Evolutionary conservation across 2,329 filamentous ascomycete genomes (phyloP).

Genomic region (Tolypocladium ovalisporum): DNA sequence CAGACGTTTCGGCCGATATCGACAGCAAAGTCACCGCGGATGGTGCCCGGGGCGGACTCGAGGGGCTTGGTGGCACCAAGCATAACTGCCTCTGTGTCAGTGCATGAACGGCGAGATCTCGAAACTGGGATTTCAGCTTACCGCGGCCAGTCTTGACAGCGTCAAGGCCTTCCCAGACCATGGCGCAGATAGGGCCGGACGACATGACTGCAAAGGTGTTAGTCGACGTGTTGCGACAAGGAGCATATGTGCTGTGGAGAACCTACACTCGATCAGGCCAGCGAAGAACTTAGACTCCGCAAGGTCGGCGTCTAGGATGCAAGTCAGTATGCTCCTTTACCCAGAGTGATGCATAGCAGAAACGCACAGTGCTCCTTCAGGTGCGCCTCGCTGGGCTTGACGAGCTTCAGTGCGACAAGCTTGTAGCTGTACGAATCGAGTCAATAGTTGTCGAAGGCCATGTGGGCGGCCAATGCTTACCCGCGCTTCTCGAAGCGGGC

Average conservation of each 20-base stretch:
- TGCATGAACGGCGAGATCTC: neutral
- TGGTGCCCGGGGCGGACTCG: slow-evolving; percentile 89
- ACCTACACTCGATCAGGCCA: slow-evolving; percentile 80
- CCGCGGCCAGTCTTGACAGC: slow-evolving; percentile 96
- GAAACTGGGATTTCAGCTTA: too few relatives aligned
- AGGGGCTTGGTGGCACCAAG: slow-evolving; percentile 99
- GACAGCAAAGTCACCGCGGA: slow-evolving; percentile 87
- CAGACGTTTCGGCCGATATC: slow-evolving; percentile 90
- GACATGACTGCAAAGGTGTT: slow-evolving; percentile 64
- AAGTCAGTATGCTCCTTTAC: slow-evolving; percentile 10
- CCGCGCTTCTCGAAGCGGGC: slow-evolving; percentile 94
- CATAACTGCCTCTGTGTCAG: slow-evolving; percentile 43
- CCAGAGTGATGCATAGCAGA: neutral
- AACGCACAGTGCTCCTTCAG: slow-evolving; percentile 86
- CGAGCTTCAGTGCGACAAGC: slow-evolving; percentile 95
- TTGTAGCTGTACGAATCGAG: slow-evolving; percentile 59
- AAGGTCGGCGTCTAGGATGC: slow-evolving; percentile 64
- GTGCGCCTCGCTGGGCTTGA: slow-evolving; percentile 81
- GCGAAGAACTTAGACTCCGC: slow-evolving; percentile 78
- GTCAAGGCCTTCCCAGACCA: slow-evolving; percentile 99
- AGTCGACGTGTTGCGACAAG: neutral
- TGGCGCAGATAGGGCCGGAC: slow-evolving; percentile 93
- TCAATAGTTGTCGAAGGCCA: neutral
- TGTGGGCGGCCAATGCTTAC: slow-evolving; percentile 33
- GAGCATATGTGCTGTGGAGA: neutral